These are phyloP conservation scores for Globisporangium apiculatum DNA, from an alignment of 352 stramenopile genomes.

Conservation along the genomic window DNA sequence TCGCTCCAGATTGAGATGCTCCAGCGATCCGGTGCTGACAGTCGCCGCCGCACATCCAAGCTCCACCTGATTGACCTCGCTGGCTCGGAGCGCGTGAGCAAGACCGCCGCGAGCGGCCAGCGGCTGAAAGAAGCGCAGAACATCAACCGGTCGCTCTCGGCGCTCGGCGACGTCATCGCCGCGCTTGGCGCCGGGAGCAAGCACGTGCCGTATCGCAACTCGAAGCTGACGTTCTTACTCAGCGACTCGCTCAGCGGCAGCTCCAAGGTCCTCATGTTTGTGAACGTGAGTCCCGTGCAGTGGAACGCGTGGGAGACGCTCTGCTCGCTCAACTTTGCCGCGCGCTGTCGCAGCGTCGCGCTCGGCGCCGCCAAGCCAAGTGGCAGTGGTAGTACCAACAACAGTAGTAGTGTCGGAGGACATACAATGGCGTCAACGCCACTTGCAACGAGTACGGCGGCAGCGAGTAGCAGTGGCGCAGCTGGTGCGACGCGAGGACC, in stretches of 20 bases:
- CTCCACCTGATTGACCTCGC: conserved; percentile 88
- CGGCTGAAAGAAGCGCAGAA: conserved; percentile 94
- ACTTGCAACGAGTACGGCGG: background rate
- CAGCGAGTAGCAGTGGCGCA: conserved; percentile 22
- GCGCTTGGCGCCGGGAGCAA: conserved; percentile 80
- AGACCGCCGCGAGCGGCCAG: conserved; percentile 88
- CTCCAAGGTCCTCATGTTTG: conserved; percentile 83
- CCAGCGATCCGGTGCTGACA: conserved; percentile 29
- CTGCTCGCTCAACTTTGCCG: conserved; percentile 89
- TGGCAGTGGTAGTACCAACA: background rate
- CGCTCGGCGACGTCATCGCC: conserved; percentile 93
- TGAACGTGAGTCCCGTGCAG: conserved; percentile 84
- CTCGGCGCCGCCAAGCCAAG: conserved; percentile 75
- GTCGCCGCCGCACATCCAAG: conserved; percentile 45
- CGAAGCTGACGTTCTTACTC: conserved; percentile 90
- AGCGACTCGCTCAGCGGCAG: conserved; percentile 78
- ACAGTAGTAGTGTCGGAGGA: conserved; percentile 2
- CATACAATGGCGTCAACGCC: conserved; percentile 14
- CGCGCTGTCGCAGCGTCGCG: conserved; percentile 80
- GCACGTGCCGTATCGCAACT: conserved; percentile 95
- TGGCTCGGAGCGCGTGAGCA: conserved; percentile 82
- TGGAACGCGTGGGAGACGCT: conserved; percentile 86
- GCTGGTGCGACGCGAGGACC: background rate
- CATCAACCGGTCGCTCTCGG: conserved; percentile 94
- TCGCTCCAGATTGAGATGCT: conserved; percentile 70